Conservation (phyloP, 2,329 filamentous ascomycete genomes). For the Colletotrichum godetiae region DNA sequence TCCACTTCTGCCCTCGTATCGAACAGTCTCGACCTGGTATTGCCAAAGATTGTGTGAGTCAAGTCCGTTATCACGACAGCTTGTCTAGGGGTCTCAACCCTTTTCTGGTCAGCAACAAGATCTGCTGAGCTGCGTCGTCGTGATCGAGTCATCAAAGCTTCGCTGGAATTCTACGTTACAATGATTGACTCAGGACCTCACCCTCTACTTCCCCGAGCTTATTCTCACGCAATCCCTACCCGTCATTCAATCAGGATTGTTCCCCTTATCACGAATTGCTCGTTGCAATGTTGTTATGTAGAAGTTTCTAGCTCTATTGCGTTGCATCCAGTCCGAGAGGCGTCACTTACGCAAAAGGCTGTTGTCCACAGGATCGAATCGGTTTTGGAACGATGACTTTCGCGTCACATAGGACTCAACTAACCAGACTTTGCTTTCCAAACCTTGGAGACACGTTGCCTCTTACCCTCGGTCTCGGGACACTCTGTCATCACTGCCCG, state of each 20-base stretch:
- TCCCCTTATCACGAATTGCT: background rate
- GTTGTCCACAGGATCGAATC: background rate
- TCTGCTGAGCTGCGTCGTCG: background rate
- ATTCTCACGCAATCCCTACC: background rate
- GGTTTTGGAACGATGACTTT: background rate
- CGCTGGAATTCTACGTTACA: background rate
- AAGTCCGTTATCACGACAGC: background rate
- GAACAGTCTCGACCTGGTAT: slow-evolving; percentile 20
- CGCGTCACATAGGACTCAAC: background rate
- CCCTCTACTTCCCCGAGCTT: background rate
- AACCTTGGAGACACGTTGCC: background rate
- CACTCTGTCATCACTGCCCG: background rate
- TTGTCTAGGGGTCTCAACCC: background rate
- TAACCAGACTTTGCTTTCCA: background rate
- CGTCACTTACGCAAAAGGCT: background rate
- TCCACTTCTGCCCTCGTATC: background rate
- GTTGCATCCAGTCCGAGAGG: background rate
- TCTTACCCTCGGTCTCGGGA: background rate
- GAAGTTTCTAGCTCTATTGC: background rate
- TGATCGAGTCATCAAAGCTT: slow-evolving; percentile 16
- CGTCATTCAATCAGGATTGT: background rate
- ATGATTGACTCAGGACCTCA: background rate
- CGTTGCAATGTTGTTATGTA: background rate
- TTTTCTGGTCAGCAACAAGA: background rate
- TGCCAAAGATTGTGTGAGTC: slow-evolving; percentile 4